Conservation (phyloP, 139 green algal genomes). For the Limnomonas spitsbergensis region DNA sequence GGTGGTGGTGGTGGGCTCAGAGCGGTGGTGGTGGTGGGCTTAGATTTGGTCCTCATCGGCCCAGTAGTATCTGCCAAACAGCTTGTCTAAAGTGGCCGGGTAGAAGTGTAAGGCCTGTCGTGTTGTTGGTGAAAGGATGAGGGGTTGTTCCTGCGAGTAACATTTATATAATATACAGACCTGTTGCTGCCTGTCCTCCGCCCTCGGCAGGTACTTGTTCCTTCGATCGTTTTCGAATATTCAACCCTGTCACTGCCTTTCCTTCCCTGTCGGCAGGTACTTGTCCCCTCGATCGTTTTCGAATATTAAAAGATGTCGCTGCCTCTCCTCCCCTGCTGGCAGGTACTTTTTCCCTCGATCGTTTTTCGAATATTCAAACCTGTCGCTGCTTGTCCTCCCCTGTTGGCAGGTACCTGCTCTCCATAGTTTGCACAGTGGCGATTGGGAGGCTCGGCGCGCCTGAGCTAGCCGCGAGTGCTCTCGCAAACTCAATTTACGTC, state of each 20-base stretch:
- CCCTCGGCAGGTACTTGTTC: no score
- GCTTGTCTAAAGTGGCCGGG: background rate
- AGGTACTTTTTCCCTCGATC: background rate
- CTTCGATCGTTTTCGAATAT: background rate
- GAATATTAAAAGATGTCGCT: background rate
- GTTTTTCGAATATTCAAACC: no score
- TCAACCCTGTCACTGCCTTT: background rate
- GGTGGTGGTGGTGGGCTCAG: background rate
- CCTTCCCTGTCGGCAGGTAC: background rate
- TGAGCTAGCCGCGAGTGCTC: slow-evolving; percentile 41
- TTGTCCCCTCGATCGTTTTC: background rate
- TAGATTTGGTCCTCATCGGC: no score
- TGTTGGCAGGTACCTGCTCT: background rate
- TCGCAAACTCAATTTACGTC: slow-evolving; percentile 56
- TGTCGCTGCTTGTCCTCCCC: no score
- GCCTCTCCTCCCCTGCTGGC: background rate
- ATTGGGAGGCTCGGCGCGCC: slow-evolving; percentile 33
- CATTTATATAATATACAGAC: no score
- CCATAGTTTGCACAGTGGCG: slow-evolving; percentile 29
- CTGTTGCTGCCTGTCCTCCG: no score
- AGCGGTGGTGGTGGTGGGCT: background rate
- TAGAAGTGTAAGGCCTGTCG: background rate
- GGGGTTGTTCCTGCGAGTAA: no score
- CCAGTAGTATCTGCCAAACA: no score
- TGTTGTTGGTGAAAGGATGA: no score